A percentile compares a stretch with the other conserved stretches of the same genome.
Conservation (phyloP, 1,284 basidiomycete genomes). For the Cutaneotrichosporon sp. region DNA sequence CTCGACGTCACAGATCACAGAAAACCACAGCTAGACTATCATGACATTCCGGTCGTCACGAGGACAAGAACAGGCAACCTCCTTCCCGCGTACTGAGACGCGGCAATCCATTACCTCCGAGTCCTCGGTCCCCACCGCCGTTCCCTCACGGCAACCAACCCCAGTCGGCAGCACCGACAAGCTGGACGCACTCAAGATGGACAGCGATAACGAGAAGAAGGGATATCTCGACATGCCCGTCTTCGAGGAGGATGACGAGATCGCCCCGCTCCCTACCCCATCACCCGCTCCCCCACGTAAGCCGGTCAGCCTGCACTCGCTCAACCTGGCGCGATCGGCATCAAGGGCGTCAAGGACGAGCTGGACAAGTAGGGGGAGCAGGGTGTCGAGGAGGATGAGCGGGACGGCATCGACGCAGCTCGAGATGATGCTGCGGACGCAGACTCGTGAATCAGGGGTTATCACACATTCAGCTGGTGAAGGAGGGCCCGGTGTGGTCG, state of each 20-base stretch:
- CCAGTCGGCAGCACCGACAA: no score
- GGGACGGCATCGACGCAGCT: neutral
- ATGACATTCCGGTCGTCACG: no score
- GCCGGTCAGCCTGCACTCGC: neutral
- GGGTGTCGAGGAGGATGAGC: neutral
- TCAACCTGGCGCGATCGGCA: neutral
- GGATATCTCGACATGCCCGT: neutral
- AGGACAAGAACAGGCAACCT: no score
- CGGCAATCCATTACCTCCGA: no score
- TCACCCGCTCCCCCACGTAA: neutral
- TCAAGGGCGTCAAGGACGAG: neutral
- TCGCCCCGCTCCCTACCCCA: neutral
- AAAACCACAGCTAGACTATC: no score
- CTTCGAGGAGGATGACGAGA: neutral
- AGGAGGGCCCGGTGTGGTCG: slow-evolving; percentile 6
- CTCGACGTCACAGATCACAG: no score
- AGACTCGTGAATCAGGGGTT: slow-evolving; percentile 5
- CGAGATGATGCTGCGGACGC: slow-evolving; percentile 9
- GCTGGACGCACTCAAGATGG: no score
- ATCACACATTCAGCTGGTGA: slow-evolving; percentile 1
- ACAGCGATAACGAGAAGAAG: no score
- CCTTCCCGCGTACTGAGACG: no score
- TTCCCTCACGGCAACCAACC: no score
- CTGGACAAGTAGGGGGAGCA: neutral
- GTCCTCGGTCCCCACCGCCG: no score